Conservation (phyloP, 2,329 filamentous ascomycete species). For the Trichoderma brevicompactum region DNA sequence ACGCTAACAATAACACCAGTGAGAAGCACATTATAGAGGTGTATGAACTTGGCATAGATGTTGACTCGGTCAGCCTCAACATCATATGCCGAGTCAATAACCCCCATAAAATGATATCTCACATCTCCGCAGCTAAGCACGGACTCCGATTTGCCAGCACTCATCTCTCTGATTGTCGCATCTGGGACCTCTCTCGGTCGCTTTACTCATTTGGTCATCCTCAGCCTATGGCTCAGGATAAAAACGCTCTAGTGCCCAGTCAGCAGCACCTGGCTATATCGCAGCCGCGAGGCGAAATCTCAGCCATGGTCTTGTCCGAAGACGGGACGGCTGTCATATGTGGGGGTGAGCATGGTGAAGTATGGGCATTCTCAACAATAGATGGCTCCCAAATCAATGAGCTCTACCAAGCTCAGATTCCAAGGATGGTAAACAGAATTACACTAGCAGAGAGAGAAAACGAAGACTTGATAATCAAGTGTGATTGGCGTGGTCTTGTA, state of each 20-base stretch:
- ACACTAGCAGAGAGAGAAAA: not conserved
- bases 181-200: conserved; percentile 14
- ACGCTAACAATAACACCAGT: not conserved
- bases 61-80: not conserved
- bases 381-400: conserved; percentile 9
- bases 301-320: not conserved
- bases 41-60: conserved; percentile 3
- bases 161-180: conserved; percentile 13
- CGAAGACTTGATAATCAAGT: conserved; percentile 5
- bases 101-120: not conserved
- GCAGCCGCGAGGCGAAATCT: conserved; percentile 3
- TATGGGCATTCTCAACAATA: not conserved
- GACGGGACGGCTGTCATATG: conserved; percentile 13
- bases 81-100: not conserved
- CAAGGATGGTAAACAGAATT: not conserved
- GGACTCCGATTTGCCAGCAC: conserved; percentile 15
- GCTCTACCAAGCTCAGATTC: not conserved
- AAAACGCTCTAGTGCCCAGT: not conserved
- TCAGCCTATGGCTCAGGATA: not conserved
- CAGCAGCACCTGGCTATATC: not conserved
- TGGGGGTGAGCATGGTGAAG: conserved; percentile 11
- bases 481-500: not conserved
- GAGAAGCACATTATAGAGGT: conserved; percentile 8
- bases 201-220: not conserved
- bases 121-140: not conserved